phyloP scores from a whole-genome alignment of 2,329 filamentous ascomycete genomes.

The Talaromyces sp. region DNA sequence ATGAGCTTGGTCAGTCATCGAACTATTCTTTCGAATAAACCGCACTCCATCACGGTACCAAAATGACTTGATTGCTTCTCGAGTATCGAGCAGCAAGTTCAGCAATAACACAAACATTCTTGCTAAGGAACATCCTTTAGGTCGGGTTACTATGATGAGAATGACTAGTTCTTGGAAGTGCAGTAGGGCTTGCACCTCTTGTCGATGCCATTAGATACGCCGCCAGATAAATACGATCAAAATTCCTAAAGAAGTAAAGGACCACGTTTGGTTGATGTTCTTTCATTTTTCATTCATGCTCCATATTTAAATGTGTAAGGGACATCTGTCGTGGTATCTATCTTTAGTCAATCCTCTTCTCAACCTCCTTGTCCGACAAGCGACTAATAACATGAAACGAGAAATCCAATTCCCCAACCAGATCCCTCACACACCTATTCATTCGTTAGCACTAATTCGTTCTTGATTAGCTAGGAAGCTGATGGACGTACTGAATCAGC shows the following conservation, averaged over 20 bases:
- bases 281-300: not conserved
- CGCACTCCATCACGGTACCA: too few relatives aligned
- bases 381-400: constrained; percentile 53
- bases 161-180: not conserved
- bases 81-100: not conserved
- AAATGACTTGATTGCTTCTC: too few relatives aligned
- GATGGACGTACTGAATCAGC: constrained; percentile 49
- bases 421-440: constrained; percentile 54
- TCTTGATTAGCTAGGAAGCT: not conserved
- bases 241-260: too few relatives aligned
- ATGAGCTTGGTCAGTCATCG: not conserved
- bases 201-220: not conserved
- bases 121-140: not conserved
- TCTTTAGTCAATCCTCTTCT: not conserved
- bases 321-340: not conserved
- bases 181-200: not conserved
- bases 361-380: constrained; percentile 1
- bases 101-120: not conserved
- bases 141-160: not conserved
- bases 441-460: constrained; percentile 16
- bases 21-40: not conserved
- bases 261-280: too few relatives aligned
- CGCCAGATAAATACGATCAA: not conserved
- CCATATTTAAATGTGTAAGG: too few relatives aligned
- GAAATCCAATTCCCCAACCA: constrained; percentile 75